Evolutionary conservation across 2,329 filamentous ascomycete genomes (phyloP).

Genomic region (Hawksworthiomyces lignivorus): DNA sequence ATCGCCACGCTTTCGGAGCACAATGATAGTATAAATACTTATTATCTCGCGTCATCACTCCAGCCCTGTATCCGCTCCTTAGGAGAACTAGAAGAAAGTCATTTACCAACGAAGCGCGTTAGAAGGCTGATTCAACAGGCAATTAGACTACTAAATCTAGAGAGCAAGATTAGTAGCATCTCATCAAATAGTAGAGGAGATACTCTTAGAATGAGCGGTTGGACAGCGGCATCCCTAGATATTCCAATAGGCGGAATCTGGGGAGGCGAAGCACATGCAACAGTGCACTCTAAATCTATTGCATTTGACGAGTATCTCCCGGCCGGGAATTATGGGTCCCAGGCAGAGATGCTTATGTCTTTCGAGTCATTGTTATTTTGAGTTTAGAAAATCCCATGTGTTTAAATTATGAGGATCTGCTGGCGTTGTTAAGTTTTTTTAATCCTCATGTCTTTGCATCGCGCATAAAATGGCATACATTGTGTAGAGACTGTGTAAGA

Average conservation of each 20-base stretch:
- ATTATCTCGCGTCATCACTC: not conserved
- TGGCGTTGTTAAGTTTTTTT: too few relatives aligned
- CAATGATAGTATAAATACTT: not conserved
- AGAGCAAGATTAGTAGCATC: not conserved
- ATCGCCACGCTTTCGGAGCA: constrained; percentile 5
- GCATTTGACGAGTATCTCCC: constrained; percentile 4
- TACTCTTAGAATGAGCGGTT: not conserved
- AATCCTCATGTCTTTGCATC: too few relatives aligned
- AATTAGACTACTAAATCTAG: constrained; percentile 2
- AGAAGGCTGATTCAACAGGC: constrained; percentile 6
- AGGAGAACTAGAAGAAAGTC: constrained; percentile 7
- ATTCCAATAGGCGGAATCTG: constrained; percentile 3
- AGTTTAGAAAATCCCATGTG: too few relatives aligned
- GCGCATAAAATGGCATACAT: too few relatives aligned
- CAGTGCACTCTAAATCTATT: not conserved
- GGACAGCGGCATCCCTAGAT: not conserved
- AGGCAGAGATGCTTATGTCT: constrained; percentile 3
- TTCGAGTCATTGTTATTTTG: constrained; percentile 2
- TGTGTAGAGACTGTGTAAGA: too few relatives aligned
- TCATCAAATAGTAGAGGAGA: too few relatives aligned
- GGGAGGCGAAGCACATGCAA: constrained; percentile 1
- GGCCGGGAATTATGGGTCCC: not conserved
- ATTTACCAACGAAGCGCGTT: constrained; percentile 3
- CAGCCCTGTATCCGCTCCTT: constrained; percentile 6
- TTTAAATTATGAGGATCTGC: too few relatives aligned